Evolutionary conservation across 192 early-diverging fungal species (phyloP).

Genomic region (Dissophora globulifera): DNA sequence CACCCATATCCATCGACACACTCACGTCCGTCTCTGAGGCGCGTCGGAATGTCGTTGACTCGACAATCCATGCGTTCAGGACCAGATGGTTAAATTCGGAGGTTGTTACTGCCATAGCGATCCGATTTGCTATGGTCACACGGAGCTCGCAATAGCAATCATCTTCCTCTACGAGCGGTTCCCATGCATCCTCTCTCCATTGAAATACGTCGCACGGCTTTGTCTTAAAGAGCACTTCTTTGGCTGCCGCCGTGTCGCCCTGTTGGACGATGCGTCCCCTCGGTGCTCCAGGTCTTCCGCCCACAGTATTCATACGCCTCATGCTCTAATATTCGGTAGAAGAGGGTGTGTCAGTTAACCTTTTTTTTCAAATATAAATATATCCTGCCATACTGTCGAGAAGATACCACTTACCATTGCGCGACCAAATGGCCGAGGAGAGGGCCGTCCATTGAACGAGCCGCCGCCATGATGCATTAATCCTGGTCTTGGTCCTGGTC

Average conservation of each 20-base stretch:
- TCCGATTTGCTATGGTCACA: constrained; percentile 44
- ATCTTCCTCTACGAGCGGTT: constrained; percentile 56
- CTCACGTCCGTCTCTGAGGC: constrained; percentile 60
- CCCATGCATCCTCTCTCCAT: constrained; percentile 65
- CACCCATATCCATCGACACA: constrained; percentile 60
- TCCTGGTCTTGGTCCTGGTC: constrained; percentile 13
- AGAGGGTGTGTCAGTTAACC: too few species aligned
- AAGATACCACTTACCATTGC: constrained; percentile 20
- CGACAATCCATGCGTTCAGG: constrained; percentile 66
- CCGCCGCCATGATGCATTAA: constrained; percentile 14
- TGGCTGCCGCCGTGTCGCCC: constrained; percentile 39
- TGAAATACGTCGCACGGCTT: constrained; percentile 63
- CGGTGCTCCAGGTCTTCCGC: constrained; percentile 12
- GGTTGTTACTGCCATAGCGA: constrained; percentile 57
- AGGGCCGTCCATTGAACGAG: constrained; percentile 31
- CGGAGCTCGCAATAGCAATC: constrained; percentile 60
- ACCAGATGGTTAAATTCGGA: constrained; percentile 52
- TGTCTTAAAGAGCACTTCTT: constrained; percentile 52
- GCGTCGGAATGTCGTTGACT: constrained; percentile 53
- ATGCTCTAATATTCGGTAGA: constrained; percentile 4
- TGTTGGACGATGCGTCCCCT: constrained; percentile 27
- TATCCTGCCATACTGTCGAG: neutral
- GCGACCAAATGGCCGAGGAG: constrained; percentile 30
- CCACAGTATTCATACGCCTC: constrained; percentile 28
- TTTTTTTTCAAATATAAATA: too few species aligned